Base-by-base conservation (phyloP, 106 monocot genomes). In the Phalaenopsis equestris region DNA sequence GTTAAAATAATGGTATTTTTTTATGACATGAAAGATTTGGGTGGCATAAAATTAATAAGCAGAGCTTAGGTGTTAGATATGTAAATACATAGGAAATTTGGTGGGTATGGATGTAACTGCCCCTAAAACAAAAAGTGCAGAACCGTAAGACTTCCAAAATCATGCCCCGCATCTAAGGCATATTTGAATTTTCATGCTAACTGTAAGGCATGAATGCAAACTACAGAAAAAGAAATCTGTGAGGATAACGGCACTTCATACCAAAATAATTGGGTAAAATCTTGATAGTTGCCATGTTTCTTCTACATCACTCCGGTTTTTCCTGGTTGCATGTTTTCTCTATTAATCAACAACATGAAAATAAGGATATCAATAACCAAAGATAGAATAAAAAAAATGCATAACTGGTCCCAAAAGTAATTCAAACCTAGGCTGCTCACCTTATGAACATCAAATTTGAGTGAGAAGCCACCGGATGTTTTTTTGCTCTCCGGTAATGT, bases 211-310 rank as follows among this genome's bases (percentile, higher is more conserved):
- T 39, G 36, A 39, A 2, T 70, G 39, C 39, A 70, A 38, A 12
- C 23, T 70, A 70, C 1, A 39, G 38, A 70, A 70, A 38, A 36
- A 39, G 23, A 70, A 70, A n/a, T 9, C 1, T 38, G 14, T 36
- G 14, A 39, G 10, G 3, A 5, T 68, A 70, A 70, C 14, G 36
- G 39, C 10, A 36, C 1, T 70, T 10, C 70, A 70, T 74, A 95
- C 98, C 94, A 93, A 91, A 72, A 99, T 89, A 85, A 99, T 80
- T 36, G 98, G 98, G 77, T 99, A 99, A 87, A 99, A 99, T 48
- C 86, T 77, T 77, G 94, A 93, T 19, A 93, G 84, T 72, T 84
- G 84, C 98, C 94, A 99, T 82, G 89, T 85, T 72, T 81, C 88
- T 85, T 86, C 90, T 77, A 91, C 89, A 56, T 78, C 84, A 49